Percentiles rank a stretch among this genome's conserved stretches.
These are phyloP conservation scores for Lanmaoa rubissima DNA, from an alignment of 768 basidiomycete genomes.

Conservation along the genomic window DNA sequence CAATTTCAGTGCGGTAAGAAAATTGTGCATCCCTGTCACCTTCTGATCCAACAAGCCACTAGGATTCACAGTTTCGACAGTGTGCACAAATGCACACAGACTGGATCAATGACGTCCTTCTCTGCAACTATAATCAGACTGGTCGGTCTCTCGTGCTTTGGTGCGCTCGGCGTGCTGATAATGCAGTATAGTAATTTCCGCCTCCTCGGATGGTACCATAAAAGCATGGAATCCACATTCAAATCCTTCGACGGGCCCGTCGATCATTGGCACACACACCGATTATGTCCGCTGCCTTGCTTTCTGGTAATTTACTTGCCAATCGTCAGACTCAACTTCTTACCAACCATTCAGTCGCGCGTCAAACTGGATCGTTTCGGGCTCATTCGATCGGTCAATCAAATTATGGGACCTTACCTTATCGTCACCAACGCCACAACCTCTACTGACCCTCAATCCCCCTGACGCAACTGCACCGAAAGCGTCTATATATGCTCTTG, in stretches of 20 bases:
- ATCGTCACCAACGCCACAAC: conserved; percentile 38
- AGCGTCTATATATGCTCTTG: conserved; percentile 74
- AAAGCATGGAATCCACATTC: conserved; percentile 92
- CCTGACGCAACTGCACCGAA: conserved; percentile 66
- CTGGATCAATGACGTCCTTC: conserved; percentile 93
- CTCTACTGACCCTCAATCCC: conserved; percentile 64
- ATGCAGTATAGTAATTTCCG: conserved; percentile 66
- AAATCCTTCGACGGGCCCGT: conserved; percentile 54
- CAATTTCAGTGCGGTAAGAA: conserved; percentile 48
- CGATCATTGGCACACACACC: conserved; percentile 67
- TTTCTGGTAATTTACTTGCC: conserved; percentile 48
- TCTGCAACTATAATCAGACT: conserved; percentile 92
- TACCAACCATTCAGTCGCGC: conserved; percentile 50
- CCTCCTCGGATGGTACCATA: conserved; percentile 93
- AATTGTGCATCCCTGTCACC: neutral
- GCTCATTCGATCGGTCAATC: conserved; percentile 91
- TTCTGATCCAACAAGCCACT: conserved; percentile 13
- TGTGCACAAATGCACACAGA: conserved; percentile 87
- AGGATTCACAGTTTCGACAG: conserved; percentile 76
- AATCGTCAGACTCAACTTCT: conserved; percentile 13
- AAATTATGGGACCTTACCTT: conserved; percentile 88
- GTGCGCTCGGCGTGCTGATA: conserved; percentile 7
- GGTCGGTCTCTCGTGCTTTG: conserved; percentile 40
- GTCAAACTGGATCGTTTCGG: conserved; percentile 87
- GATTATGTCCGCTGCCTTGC: conserved; percentile 86